Base-by-base conservation (phyloP, 495 filamentous ascomycete species). In the Podospora fimiseda region DNA sequence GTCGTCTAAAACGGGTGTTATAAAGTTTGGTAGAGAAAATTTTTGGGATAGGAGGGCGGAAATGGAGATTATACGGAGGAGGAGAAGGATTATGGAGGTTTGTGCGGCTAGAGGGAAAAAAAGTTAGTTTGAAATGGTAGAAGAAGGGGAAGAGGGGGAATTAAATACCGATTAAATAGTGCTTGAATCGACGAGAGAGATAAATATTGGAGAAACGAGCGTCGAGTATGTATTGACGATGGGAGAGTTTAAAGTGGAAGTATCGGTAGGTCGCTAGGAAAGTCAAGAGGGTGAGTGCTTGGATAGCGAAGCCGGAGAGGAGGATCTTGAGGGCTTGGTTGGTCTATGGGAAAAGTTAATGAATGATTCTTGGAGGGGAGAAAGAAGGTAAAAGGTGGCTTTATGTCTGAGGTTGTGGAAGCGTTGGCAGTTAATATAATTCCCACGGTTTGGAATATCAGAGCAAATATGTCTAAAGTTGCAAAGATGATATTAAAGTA, bases 371-470 rank as follows among this genome's bases (percentile, higher is more conserved):
- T 41, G n/a, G 15, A 1, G 24, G 9, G 15, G 9, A 16, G 36
- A 3, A 3, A 2, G 19, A 21, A 53, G 16, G 14, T 5, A 13
- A 52, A 33, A 5, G 2, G 33, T 37, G 8, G 8, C 19, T 50
- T 30, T 53, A 68, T 65, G 60, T 66, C 64, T 3, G 22, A 9
- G 15, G 27, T 42, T 0, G 48, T 48, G 14, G 7, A 27, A 6
- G 53, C 58, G 9, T 42, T 50, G 3, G 57, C 36, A 1, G 60
- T 57, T 42, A 64, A 64, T 2, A 57, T 54, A 9, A 60, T 62
- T 2, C 73, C 74, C 9, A 64, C 59, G 8, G 70, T 54, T 54
- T 74, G 63, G 15, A 77, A 59, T 7, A 61, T 60, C 15, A 73
- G 43, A 5, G 70, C 54, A 19, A 65, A 53, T 11, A 62, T 50